A percentile compares a stretch with the other conserved stretches of the same genome.
These are phyloP conservation scores for Gossypium gossypioides DNA, from an alignment of 441 rosid species.

Conservation along the genomic window DNA sequence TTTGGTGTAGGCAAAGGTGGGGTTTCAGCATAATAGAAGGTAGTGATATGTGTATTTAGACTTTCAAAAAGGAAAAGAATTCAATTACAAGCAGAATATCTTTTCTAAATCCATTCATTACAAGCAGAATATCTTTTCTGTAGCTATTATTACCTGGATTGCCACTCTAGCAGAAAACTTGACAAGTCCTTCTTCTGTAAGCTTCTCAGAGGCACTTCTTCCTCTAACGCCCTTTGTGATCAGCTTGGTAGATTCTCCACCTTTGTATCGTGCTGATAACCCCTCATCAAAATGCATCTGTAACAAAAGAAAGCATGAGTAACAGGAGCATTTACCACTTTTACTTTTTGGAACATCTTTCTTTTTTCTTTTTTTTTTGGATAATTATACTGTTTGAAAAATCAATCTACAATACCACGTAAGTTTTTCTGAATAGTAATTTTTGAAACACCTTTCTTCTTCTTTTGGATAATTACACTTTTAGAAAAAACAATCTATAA, in stretches of 20 bases:
- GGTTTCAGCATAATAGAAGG: background rate
- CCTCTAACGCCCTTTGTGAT: constrained; percentile 74
- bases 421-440: background rate
- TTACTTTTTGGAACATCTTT: background rate
- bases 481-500: background rate
- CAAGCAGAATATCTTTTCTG: background rate
- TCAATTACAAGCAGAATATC: background rate
- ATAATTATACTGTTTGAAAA: background rate
- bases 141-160: constrained; percentile 53
- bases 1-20: background rate
- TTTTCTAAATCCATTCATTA: constrained; percentile 2
- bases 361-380: background rate
- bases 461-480: background rate
- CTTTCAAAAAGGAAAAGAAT: background rate
- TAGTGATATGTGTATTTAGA: background rate
- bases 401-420: background rate
- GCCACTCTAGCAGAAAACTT: constrained; percentile 59
- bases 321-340: background rate
- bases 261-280: constrained; percentile 68
- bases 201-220: constrained; percentile 69
- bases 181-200: constrained; percentile 71
- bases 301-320: constrained; percentile 20
- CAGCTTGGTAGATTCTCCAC: constrained; percentile 72
- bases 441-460: background rate
- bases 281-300: constrained; percentile 96